A percentile compares a stretch with the other conserved stretches of the same genome.
Conservation (phyloP, 192 early-diverging fungal species). For the Chytriomyces sp. region DNA sequence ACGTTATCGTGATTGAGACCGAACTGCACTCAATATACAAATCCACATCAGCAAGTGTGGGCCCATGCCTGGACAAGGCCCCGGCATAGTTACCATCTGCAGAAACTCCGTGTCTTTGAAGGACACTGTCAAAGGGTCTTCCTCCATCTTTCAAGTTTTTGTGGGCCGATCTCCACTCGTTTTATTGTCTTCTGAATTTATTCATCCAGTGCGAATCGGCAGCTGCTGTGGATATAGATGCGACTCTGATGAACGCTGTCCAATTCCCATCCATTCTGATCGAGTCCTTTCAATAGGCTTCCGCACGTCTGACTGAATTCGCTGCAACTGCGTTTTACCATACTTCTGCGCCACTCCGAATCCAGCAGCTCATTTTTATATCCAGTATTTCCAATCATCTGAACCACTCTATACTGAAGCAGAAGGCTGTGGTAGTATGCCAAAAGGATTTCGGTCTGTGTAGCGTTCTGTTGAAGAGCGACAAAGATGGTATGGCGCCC, state of each 20-base stretch:
- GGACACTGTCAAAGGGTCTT: slow-evolving; percentile 47
- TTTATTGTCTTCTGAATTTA: not conserved
- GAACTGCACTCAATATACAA: slow-evolving; percentile 12
- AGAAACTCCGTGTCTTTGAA: slow-evolving; percentile 61
- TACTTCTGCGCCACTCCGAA: not conserved
- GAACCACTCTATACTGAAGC: slow-evolving; percentile 9
- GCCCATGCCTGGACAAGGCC: not conserved
- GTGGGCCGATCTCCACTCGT: not conserved
- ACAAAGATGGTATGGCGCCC: not conserved
- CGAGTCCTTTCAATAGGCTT: not conserved
- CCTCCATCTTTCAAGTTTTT: slow-evolving; percentile 21
- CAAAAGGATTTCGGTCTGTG: not conserved
- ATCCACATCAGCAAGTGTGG: not conserved
- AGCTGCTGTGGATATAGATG: slow-evolving; percentile 12
- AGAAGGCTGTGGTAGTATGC: slow-evolving; percentile 20
- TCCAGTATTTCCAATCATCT: not conserved
- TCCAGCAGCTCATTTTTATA: not conserved
- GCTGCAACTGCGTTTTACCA: not conserved
- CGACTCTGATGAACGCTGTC: slow-evolving; percentile 18
- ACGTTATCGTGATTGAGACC: slow-evolving; percentile 51
- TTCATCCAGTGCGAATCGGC: slow-evolving; percentile 9
- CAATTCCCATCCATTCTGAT: slow-evolving; percentile 8
- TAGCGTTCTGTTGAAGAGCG: not conserved
- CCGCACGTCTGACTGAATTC: not conserved
- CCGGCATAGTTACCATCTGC: slow-evolving; percentile 32